Evolutionary conservation across 148 eudicot species (phyloP), one percentile per base, ranked within the genome.

Genomic region (Amaranthus hypochondriacus): DNA sequence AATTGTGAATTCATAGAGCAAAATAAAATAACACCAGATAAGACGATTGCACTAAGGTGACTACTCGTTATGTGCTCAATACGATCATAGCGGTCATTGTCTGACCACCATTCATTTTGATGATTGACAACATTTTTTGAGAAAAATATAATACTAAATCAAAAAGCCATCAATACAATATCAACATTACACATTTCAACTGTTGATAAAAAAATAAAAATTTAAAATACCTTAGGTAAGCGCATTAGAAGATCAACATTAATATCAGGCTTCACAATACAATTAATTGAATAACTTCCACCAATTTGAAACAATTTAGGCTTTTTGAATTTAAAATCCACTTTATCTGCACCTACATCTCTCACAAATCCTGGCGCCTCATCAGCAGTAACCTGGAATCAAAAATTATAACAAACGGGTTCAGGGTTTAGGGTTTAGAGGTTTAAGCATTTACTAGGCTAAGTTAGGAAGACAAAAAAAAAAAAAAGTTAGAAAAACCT

Each of bases 261-360:
- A 7, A 86, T 82, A 79, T 90, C 89, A 2, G 96, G 97, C 61
- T 79, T 88, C 7, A 83, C 92, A 69, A 92, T 66, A 76, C 89
- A 88, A 10, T 73, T 85, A 50, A 83, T 81, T 1, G 89, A 81
- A 84, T 92, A 92, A 76, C 98, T 92, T 48, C 98, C 98, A 21
- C 93, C 90, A 62, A 90, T 62, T 81, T 92, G 80, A 46, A 95
- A 61, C 4, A 86, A 81, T 61, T 76, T 73, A 3, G 98, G 98
- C 83, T 76, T 87, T 84, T 80, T 92, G 79, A 95, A 95, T 70
- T 84, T 87, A 69, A 95, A 95, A 4, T 95, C 90, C 7, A 90
- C 98, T 77, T 95, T 92, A 69, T 92, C 97, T 14, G 97, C 98
- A 3, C 96, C 88, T 70, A 90, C 72, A 72, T 95, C 97, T 73